phyloP scores from a whole-genome alignment of 495 filamentous ascomycete species.

The Aspergillus biplanus region DNA sequence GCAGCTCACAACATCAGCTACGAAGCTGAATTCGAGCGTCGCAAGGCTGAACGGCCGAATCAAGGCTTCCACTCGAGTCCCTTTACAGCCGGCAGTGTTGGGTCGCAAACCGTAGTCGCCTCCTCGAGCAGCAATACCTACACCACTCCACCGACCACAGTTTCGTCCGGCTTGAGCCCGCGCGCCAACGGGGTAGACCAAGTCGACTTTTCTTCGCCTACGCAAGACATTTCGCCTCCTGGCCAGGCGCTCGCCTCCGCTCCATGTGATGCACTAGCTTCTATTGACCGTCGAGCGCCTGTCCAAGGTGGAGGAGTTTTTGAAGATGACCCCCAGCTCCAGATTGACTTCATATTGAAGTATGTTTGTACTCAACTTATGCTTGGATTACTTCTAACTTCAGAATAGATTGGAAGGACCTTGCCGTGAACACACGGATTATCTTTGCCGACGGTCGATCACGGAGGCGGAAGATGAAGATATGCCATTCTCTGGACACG shows the following conservation, averaged over 20 bases:
- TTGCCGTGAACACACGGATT: constrained; percentile 93
- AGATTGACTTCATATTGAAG: constrained; percentile 96
- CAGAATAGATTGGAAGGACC: constrained; percentile 75
- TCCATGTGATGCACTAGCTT: constrained; percentile 35
- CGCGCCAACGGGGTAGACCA: constrained; percentile 38
- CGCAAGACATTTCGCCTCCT: constrained; percentile 33
- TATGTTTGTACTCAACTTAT: constrained; percentile 55
- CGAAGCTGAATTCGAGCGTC: constrained; percentile 44
- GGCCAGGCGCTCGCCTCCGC: constrained; percentile 36
- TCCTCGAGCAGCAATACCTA: constrained; percentile 32
- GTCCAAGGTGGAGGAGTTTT: constrained; percentile 60
- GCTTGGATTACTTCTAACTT: constrained; percentile 21
- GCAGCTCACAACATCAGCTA: constrained; percentile 70
- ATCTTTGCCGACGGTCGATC: constrained; percentile 51
- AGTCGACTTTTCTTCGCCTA: constrained; percentile 39
- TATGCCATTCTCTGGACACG: constrained; percentile 71
- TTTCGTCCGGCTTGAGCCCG: constrained; percentile 42
- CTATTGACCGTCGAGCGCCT: constrained; percentile 37
- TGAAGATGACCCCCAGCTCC: constrained; percentile 75
- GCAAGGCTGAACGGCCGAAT: constrained; percentile 39
- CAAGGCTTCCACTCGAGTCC: constrained; percentile 36
- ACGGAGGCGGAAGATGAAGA: constrained; percentile 55
- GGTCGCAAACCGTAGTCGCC: constrained; percentile 37
- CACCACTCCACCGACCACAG: constrained; percentile 45
- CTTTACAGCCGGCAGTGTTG: constrained; percentile 39